A percentile compares a stretch with the other conserved stretches of the same genome.
phyloP scores from a whole-genome alignment of 2,329 filamentous ascomycete species.

The Tolypocladium album region DNA sequence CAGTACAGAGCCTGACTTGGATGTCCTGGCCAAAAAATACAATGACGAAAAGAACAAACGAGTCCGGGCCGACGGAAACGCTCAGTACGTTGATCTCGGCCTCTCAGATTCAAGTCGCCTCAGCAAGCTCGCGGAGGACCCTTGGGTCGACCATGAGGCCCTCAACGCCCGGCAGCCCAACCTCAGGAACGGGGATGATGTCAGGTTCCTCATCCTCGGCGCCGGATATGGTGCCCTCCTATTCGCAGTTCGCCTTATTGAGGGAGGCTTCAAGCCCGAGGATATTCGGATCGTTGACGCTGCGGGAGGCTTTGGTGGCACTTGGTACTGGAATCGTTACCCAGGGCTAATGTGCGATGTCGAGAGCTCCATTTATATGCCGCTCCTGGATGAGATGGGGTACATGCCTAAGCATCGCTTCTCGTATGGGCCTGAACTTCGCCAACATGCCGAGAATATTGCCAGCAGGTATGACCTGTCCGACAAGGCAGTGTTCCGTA shows the following conservation, averaged over 20 bases:
- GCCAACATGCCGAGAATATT: constrained; percentile 29
- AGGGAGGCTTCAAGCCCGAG: constrained; percentile 11
- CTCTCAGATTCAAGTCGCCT: constrained; percentile 11
- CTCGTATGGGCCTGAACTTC: constrained; percentile 29
- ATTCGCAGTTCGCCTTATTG: constrained; percentile 14
- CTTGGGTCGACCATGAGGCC: constrained; percentile 21
- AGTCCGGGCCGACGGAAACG: constrained; percentile 16
- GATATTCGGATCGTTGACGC: constrained; percentile 31
- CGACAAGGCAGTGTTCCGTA: constrained; percentile 27
- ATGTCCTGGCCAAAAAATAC: constrained; percentile 15
- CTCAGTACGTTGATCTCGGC: constrained; percentile 21
- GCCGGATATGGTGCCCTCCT: constrained; percentile 23
- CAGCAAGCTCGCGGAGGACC: constrained; percentile 18
- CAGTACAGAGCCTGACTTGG: neutral
- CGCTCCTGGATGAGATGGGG: constrained; percentile 47
- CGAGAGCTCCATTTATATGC: constrained; percentile 50
- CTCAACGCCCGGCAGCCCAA: constrained; percentile 13
- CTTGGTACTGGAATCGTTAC: constrained; percentile 42
- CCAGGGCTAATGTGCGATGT: constrained; percentile 44
- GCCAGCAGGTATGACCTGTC: constrained; percentile 29
- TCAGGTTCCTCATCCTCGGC: constrained; percentile 18
- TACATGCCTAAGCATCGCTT: constrained; percentile 45
- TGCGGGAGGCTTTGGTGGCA: constrained; percentile 35
- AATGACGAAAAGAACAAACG: constrained; percentile 22
- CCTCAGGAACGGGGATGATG: constrained; percentile 14